Conservation (phyloP, 768 basidiomycete species). For the Boletus reticulatus region DNA sequence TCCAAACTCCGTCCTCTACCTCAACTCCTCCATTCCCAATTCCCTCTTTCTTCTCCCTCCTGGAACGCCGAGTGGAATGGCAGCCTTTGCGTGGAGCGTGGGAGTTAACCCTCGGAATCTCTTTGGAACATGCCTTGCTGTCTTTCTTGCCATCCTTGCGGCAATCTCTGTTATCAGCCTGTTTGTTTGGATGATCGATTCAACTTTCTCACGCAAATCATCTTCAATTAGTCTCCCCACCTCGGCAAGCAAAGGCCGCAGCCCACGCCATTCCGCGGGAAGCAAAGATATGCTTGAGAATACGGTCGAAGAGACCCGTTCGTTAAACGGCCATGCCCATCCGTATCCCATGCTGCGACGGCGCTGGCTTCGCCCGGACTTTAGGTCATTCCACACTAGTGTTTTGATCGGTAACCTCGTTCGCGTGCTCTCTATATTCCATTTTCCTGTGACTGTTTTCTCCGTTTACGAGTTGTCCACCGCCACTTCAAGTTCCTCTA, state of each 20-base stretch:
- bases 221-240: conserved; percentile 15
- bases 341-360: conserved; percentile 26
- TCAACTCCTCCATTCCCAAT: conserved; percentile 68
- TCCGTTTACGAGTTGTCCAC: conserved; percentile 65
- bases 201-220: conserved; percentile 35
- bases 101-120: conserved; percentile 82
- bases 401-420: conserved; percentile 89
- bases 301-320: conserved; percentile 29
- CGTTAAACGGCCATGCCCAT: conserved; percentile 25
- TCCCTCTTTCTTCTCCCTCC: conserved; percentile 67
- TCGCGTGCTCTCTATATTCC: conserved; percentile 88
- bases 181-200: conserved; percentile 72
- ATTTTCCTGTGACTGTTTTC: conserved; percentile 91
- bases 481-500: conserved; percentile 51
- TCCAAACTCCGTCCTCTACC: conserved; percentile 69
- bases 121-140: conserved; percentile 74
- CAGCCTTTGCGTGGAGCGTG: conserved; percentile 79
- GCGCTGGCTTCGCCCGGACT: conserved; percentile 45
- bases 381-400: conserved; percentile 77
- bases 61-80: conserved; percentile 62
- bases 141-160: conserved; percentile 80
- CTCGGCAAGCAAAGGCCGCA: conserved; percentile 29
- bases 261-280: conserved; percentile 40
- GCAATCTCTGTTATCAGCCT: conserved; percentile 68
- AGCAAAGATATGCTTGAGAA: conserved; percentile 54